Evolutionary conservation across 75 land plant species (phyloP).

Genomic region (Cryptomeria japonica): DNA sequence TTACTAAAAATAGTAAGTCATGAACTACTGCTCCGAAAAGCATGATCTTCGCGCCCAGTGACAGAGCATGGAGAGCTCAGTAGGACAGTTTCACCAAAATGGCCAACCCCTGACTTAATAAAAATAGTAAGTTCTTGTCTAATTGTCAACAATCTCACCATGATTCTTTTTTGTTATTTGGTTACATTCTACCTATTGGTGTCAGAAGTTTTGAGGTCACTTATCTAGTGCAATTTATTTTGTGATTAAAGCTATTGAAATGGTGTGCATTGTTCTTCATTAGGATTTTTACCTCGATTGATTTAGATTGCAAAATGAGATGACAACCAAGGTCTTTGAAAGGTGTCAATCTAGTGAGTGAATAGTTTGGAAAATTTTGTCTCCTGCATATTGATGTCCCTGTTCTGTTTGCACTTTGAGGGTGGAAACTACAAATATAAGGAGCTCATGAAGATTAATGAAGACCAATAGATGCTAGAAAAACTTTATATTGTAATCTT

Average conservation of each 20-base stretch:
- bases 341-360: too few species aligned
- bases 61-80: too few species aligned
- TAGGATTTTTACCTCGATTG: too few species aligned
- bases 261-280: not conserved
- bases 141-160: not conserved
- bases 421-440: slow-evolving; percentile 96
- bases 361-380: not conserved
- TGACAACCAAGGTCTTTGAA: not conserved
- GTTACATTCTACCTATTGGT: not conserved
- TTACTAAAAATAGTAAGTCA: too few species aligned
- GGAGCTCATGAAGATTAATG: slow-evolving; percentile 89
- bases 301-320: not conserved
- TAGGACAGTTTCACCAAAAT: too few species aligned
- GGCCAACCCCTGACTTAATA: too few species aligned
- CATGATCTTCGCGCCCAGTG: too few species aligned
- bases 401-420: slow-evolving; percentile 36
- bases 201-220: not conserved
- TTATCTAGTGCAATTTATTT: not conserved
- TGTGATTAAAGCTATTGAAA: not conserved
- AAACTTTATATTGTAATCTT: not conserved
- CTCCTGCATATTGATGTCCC: not conserved
- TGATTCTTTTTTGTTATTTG: not conserved
- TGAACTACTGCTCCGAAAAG: too few species aligned
- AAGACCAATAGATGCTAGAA: slow-evolving; percentile 15
- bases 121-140: too few species aligned